Base-by-base conservation (phyloP, 2,329 filamentous ascomycete genomes). In the Ophiostoma novo-ulmi region DNA sequence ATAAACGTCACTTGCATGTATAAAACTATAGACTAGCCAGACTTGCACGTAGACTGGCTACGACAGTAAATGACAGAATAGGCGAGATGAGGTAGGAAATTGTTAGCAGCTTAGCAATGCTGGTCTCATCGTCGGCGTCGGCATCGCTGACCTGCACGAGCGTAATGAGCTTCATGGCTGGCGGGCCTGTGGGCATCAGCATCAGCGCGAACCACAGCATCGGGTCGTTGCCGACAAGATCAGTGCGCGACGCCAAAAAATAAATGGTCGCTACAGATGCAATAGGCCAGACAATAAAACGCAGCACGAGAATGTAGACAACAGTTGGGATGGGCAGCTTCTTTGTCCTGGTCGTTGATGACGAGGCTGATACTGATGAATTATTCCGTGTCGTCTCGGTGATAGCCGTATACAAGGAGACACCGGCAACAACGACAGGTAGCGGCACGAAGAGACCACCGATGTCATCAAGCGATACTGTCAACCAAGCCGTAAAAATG, bases 401-500 rank as follows among this genome's bases (percentile, higher is more conserved):
- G 3, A 22, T 7, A 20, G 85, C 83, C 31, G 82, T 82, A 70
- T 84, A 87, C 1, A 91, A 81, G 73, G 88, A 88, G n/a, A 89
- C 85, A 1, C 89, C 88, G 0, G 89, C 88, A 0, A 91, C 83
- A 20, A 91, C 83, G 20, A 91, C 86, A 39, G 89, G 89, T 36
- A 89, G 78, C 0, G 86, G 83, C 0, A 89, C 87, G 75, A 91
- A 91, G 0, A 91, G 80, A 0, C 83, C 81, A 3, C 89, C 88
- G 31, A 90, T 81, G 70, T 88, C 89, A 73, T 86, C 83, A 26
- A 91, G 78, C 0, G 85, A 84, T 0, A 83, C 81, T 0, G 88
- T 90, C 55, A 91, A 79, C 88, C 88, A 91, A 0, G 88, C 88
- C 26, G 85, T 88, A 74, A 91, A 84, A 70, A 88, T 85, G 1